These are phyloP conservation scores for Clarireedia hainanense DNA, from an alignment of 2,329 filamentous ascomycete species.

Conservation along the genomic window DNA sequence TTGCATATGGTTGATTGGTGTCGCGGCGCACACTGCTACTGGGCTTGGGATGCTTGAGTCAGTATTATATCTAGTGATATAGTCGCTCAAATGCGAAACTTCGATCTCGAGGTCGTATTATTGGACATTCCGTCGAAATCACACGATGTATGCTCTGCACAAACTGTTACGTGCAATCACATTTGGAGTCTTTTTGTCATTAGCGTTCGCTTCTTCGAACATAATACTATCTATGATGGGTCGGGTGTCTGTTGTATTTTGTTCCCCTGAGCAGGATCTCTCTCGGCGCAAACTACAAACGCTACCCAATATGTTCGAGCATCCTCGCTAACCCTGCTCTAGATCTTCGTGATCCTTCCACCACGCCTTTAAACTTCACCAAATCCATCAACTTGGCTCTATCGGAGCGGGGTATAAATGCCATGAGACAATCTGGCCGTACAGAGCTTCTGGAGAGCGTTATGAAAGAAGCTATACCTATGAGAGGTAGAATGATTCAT, in stretches of 20 bases:
- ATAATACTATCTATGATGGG: no score
- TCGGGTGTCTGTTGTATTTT: no score
- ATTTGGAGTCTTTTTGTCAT: no score
- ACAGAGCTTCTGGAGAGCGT: conserved; percentile 64
- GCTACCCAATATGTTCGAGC: not conserved
- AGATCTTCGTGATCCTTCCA: conserved; percentile 83
- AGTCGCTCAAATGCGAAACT: not conserved
- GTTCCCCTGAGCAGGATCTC: no score
- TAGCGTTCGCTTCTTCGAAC: no score
- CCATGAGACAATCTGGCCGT: conserved; percentile 64
- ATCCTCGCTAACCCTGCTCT: not conserved
- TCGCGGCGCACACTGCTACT: not conserved
- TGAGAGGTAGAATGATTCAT: conserved; percentile 97
- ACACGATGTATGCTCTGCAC: no score
- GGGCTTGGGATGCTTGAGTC: not conserved
- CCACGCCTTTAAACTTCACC: conserved; percentile 85
- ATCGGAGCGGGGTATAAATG: conserved; percentile 88
- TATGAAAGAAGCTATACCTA: conserved; percentile 74
- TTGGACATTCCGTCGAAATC: no score
- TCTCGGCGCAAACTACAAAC: no score
- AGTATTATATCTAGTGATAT: not conserved
- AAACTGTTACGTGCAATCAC: no score
- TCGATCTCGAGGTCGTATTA: no score
- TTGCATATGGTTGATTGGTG: not conserved
- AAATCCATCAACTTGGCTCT: conserved; percentile 97